phyloP scores from a whole-genome alignment of 1,284 basidiomycete genomes.

The Kwoniella shivajii region DNA sequence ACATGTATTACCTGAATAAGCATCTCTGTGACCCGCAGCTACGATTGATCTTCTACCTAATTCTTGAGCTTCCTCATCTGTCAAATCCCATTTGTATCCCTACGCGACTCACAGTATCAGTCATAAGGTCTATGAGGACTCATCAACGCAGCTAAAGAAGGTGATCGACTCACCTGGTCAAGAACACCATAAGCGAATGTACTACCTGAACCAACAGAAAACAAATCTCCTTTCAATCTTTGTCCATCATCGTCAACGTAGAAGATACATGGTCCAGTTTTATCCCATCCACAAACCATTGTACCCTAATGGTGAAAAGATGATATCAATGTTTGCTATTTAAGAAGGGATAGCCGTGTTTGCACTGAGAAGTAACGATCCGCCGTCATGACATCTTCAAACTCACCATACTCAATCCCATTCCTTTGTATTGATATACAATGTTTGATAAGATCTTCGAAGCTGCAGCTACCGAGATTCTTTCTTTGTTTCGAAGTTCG shows the following conservation, averaged over 20 bases:
- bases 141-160: neutral
- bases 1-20: slow-evolving; percentile 95
- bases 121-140: neutral
- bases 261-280: slow-evolving; percentile 96
- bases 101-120: slow-evolving; percentile 29
- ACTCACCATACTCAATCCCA: slow-evolving; percentile 95
- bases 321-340: slow-evolving; percentile 12
- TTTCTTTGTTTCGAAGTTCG: slow-evolving; percentile 94
- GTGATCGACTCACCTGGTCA: slow-evolving; percentile 66
- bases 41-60: slow-evolving; percentile 93
- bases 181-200: slow-evolving; percentile 99
- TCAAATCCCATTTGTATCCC: slow-evolving; percentile 90
- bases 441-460: slow-evolving; percentile 97
- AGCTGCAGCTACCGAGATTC: slow-evolving; percentile 97
- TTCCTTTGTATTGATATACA: slow-evolving; percentile 98
- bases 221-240: slow-evolving; percentile 91
- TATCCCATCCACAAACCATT: slow-evolving; percentile 99
- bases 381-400: too few species aligned
- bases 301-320: slow-evolving; percentile 70
- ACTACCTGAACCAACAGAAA: slow-evolving; percentile 97
- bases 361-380: neutral
- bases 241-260: slow-evolving; percentile 99
- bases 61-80: slow-evolving; percentile 92
- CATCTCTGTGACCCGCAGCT: slow-evolving; percentile 95
- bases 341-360: too few species aligned